Evolutionary conservation across 805 yeast genomes (phyloP).

Genomic region (Debaryomyces hansenii): DNA sequence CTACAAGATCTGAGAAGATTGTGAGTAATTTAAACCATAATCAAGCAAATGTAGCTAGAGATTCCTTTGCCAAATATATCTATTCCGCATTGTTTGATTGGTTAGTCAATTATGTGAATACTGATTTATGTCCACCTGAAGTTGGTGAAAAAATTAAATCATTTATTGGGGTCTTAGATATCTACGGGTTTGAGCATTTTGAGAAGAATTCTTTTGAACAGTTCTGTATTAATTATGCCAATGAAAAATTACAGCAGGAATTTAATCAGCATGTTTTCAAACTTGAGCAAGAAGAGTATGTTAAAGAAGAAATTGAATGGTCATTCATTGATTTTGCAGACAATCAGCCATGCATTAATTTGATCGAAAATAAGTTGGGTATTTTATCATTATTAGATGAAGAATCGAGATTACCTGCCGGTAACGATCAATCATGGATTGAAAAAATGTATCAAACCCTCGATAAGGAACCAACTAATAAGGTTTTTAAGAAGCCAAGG

Average conservation of each 20-base stretch:
- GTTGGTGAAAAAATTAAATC: conserved; percentile 58
- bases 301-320: conserved; percentile 93
- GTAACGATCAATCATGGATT: conserved; percentile 89
- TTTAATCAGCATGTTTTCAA: conserved; percentile 97
- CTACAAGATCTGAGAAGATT: conserved; percentile 90
- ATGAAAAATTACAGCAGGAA: conserved; percentile 95
- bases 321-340: conserved; percentile 93
- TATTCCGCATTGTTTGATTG: conserved; percentile 93
- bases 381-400: conserved; percentile 87
- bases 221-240: conserved; percentile 95
- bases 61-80: conserved; percentile 94
- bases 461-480: conserved; percentile 71
- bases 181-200: conserved; percentile 96
- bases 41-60: conserved; percentile 89
- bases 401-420: conserved; percentile 92
- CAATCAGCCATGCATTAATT: conserved; percentile 92
- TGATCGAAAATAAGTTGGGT: conserved; percentile 88
- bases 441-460: conserved; percentile 85
- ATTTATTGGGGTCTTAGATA: conserved; percentile 95
- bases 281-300: conserved; percentile 93
- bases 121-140: conserved; percentile 76
- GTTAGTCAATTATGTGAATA: conserved; percentile 83
- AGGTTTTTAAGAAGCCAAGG: conserved; percentile 87
- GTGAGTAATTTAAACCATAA: conserved; percentile 76
- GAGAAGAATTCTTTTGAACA: conserved; percentile 94